Percentiles rank a stretch among this genome's conserved stretches.
These are phyloP conservation scores for Arthrobotrys sphaeroides DNA, from an alignment of 2,329 filamentous ascomycete genomes.

Conservation along the genomic window DNA sequence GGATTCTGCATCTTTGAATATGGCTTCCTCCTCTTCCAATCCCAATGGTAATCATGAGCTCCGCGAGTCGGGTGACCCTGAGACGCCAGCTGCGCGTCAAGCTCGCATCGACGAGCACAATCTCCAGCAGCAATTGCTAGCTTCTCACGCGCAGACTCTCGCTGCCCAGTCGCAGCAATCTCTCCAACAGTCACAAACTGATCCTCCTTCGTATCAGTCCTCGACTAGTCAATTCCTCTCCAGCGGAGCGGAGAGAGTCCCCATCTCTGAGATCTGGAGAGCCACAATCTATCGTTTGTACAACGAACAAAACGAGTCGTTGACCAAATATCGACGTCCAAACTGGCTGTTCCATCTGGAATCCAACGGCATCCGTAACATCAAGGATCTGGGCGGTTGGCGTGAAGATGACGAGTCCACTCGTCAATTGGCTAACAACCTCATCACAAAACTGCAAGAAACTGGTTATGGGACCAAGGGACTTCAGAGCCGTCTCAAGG, in stretches of 20 bases:
- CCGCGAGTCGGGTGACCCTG: neutral
- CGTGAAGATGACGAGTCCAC: constrained; percentile 40
- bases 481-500: constrained; percentile 34
- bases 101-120: constrained; percentile 11
- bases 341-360: constrained; percentile 48
- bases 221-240: neutral
- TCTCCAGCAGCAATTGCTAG: constrained; percentile 2
- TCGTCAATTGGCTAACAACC: constrained; percentile 28
- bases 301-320: constrained; percentile 36
- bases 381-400: constrained; percentile 40
- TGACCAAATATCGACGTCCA: constrained; percentile 43
- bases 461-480: constrained; percentile 39
- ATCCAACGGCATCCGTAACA: constrained; percentile 6
- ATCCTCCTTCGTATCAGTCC: neutral
- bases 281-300: constrained; percentile 43
- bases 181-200: neutral
- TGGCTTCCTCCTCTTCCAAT: constrained; percentile 2
- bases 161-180: neutral
- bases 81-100: constrained; percentile 1
- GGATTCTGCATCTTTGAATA: neutral
- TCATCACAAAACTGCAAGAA: constrained; percentile 44
- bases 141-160: constrained; percentile 13
- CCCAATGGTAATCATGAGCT: neutral
- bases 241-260: constrained; percentile 21
- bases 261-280: constrained; percentile 43